phyloP scores from a whole-genome alignment of 495 filamentous ascomycete genomes.

The Halenospora varia region DNA sequence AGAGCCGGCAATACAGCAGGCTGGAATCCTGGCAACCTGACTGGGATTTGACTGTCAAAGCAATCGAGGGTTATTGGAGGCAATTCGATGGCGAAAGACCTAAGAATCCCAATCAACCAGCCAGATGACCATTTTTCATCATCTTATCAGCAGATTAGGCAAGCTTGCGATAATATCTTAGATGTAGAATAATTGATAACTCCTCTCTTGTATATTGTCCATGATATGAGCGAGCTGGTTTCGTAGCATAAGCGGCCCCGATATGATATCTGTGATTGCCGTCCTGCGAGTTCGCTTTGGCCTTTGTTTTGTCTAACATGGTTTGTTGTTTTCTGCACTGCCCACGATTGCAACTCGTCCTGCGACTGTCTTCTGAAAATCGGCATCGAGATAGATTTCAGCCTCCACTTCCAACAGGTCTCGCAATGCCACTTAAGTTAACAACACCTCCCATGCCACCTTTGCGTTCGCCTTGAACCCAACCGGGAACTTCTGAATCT shows the following conservation, averaged over 20 bases:
- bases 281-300: too few species aligned
- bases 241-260: too few species aligned
- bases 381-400: constrained; percentile 5
- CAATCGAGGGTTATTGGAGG: not conserved
- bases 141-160: not conserved
- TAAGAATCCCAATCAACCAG: not conserved
- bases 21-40: not conserved
- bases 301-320: too few species aligned
- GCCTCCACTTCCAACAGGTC: constrained; percentile 23
- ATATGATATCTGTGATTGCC: too few species aligned
- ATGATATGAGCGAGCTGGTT: too few species aligned
- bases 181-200: too few species aligned
- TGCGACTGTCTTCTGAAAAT: not conserved
- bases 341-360: not conserved
- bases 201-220: too few species aligned
- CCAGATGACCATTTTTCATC: too few species aligned
- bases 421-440: constrained; percentile 25
- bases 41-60: not conserved
- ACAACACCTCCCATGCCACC: constrained; percentile 23
- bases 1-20: not conserved
- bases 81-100: not conserved
- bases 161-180: too few species aligned
- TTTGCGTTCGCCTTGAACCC: constrained; percentile 40
- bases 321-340: too few species aligned
- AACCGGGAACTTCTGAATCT: constrained; percentile 46